Evolutionary conservation across 306 rosid species (phyloP).

Genomic region (Astragalus membranaceus): DNA sequence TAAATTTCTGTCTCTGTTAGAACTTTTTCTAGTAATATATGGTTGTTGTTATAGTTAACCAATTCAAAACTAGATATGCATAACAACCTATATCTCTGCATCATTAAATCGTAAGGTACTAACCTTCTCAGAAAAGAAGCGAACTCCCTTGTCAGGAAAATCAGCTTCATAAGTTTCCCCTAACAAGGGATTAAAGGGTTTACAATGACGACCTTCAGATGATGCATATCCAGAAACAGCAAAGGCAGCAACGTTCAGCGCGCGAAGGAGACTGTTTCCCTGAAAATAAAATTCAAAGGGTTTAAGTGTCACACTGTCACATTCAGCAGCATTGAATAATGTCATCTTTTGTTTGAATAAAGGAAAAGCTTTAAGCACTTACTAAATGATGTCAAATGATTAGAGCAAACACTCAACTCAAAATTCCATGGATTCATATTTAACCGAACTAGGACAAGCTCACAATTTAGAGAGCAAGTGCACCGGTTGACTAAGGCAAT

Average conservation of each 20-base stretch:
- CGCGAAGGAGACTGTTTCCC: conserved; percentile 85
- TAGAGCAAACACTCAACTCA: background rate
- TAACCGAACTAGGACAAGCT: background rate
- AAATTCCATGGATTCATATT: background rate
- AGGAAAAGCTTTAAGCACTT: background rate
- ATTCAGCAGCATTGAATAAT: conserved; percentile 8
- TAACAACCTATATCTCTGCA: background rate
- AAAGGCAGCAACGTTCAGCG: conserved; percentile 88
- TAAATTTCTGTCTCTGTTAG: too few species aligned
- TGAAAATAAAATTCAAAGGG: conserved; percentile 30
- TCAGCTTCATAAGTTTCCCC: conserved; percentile 99
- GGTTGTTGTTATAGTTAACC: background rate
- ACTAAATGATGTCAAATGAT: background rate
- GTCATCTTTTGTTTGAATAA: conserved; percentile 3
- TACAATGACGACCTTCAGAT: conserved; percentile 91
- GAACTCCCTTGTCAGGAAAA: conserved; percentile 87
- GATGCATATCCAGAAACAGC: conserved; percentile 98
- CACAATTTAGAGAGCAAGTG: background rate
- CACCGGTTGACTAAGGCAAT: background rate
- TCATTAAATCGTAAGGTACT: conserved; percentile 15
- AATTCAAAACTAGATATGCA: conserved; percentile 8
- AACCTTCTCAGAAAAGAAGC: conserved; percentile 98
- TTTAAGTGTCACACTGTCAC: conserved; percentile 12
- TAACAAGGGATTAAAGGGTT: conserved; percentile 94
- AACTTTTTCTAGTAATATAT: too few species aligned